Conservation (phyloP, 2,329 filamentous ascomycete species). For the Herpotrichia juniperi region DNA sequence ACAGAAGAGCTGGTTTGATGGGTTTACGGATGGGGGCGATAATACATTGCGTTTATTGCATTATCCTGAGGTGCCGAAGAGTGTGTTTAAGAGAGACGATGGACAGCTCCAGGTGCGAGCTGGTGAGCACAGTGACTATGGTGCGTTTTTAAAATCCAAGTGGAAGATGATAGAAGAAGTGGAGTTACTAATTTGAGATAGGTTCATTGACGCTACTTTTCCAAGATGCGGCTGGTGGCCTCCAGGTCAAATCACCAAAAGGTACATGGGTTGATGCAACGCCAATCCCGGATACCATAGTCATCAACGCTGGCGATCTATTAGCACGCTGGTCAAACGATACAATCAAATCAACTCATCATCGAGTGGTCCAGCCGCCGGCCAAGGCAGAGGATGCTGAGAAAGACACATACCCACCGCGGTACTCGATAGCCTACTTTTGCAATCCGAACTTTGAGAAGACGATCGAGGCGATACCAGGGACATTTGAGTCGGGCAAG, state of each 20-base stretch:
- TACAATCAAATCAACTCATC: conserved; percentile 86
- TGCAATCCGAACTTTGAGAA: conserved; percentile 83
- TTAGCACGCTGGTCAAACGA: conserved; percentile 90
- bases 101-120: conserved; percentile 76
- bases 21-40: conserved; percentile 65
- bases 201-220: conserved; percentile 49
- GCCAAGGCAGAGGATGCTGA: conserved; percentile 51
- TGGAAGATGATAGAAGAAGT: no score
- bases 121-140: conserved; percentile 76
- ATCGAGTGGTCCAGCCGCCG: conserved; percentile 88
- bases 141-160: conserved; percentile 28
- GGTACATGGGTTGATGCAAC: conserved; percentile 82
- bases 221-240: conserved; percentile 62
- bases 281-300: conserved; percentile 80
- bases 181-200: conserved; percentile 10
- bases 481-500: conserved; percentile 74
- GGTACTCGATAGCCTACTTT: conserved; percentile 90
- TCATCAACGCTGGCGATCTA: conserved; percentile 88
- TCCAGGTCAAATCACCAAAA: conserved; percentile 71
- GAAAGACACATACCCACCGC: conserved; percentile 67
- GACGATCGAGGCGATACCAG: conserved; percentile 79
- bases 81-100: conserved; percentile 69
- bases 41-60: conserved; percentile 71
- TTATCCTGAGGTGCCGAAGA: conserved; percentile 71
- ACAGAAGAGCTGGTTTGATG: conserved; percentile 75